Evolutionary conservation across 2,329 filamentous ascomycete genomes (phyloP), one percentile per base, ranked within the genome.

Genomic region (Penicillium italicum): DNA sequence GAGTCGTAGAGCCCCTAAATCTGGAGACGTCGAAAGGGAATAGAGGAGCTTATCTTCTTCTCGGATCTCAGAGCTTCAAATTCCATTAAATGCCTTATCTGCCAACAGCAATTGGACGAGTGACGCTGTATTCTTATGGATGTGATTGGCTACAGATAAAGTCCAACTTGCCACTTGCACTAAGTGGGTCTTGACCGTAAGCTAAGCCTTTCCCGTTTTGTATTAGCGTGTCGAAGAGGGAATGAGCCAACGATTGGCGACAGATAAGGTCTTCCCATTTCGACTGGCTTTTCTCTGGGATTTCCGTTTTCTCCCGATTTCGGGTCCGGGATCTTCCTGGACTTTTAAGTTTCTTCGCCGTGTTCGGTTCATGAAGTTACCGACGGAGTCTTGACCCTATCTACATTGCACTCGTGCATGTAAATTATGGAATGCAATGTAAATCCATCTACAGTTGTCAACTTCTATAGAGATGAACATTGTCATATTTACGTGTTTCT

Each of bases 81-180:
- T 41, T 26, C 47, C 31, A 12, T 38, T 18, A 12, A 47, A 38
- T 47, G n/a, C 43, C 57, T 49, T 49, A 57, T 61, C 54, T 42
- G 37, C 51, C 40, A 49, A 47, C 42, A 44, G 46, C 57, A 60
- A 63, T 62, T 62, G 60, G 61, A 56, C 26, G n/a, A 50, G 16
- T 45, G 48, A 38, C 18, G 42, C 33, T 54, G 31, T 2, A 33
- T 30, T 46, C 34, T 30, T 14, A 10, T 18, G 1, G 1, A 24
- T 36, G 18, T 44, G n/a, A 54, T 59, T 57, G 50, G 57, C 33
- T 48, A 42, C 44, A 59, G 55, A 59, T 51, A 58, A 58, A 59
- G 52, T 41, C 30, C 38, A 26, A 11, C 18, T 55, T 44, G 52
- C 52, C 52, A 55, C 52, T 43, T 0, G 20, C 31, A 16, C 45